These are phyloP conservation scores for Heterobasidion annosum DNA, from an alignment of 1,284 basidiomycete genomes.

Conservation along the genomic window DNA sequence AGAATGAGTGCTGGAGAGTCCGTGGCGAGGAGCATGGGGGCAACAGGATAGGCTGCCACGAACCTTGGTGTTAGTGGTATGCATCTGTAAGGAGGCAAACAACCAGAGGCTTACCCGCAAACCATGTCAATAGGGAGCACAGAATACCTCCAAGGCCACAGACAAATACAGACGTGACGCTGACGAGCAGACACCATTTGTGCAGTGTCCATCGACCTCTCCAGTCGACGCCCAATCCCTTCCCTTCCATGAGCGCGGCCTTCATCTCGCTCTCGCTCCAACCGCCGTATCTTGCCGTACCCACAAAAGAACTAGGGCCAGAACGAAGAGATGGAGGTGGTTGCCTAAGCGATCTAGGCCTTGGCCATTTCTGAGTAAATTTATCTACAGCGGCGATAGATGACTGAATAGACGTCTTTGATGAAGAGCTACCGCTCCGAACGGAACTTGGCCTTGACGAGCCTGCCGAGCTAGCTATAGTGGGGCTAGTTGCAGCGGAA, in stretches of 20 bases:
- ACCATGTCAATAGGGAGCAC: conserved; percentile 47
- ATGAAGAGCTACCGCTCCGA: too few species aligned
- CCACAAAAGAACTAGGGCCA: too few species aligned
- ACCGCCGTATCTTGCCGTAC: not conserved
- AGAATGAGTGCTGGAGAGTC: conserved; percentile 52
- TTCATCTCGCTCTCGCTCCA: conserved; percentile 14
- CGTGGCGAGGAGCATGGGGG: conserved; percentile 45
- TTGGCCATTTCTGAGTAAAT: too few species aligned
- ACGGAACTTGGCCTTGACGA: too few species aligned
- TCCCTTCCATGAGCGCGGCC: conserved; percentile 29
- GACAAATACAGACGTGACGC: conserved; percentile 38
- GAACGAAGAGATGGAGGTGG: too few species aligned
- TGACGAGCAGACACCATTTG: conserved; percentile 50
- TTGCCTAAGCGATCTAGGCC: too few species aligned
- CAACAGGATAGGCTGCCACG: conserved; percentile 11
- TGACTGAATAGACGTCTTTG: too few species aligned
- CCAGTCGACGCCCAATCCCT: conserved; percentile 27
- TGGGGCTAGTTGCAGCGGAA: too few species aligned
- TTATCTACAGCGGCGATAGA: too few species aligned
- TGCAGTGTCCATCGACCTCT: conserved; percentile 38
- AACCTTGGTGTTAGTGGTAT: not conserved
- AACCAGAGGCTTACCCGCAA: conserved; percentile 32
- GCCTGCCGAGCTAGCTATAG: too few species aligned
- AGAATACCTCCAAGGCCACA: conserved; percentile 39
- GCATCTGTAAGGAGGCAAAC: not conserved